These are phyloP conservation scores for Trypanosoma theileri DNA, from an alignment of 208 protist genomes.

Conservation along the genomic window DNA sequence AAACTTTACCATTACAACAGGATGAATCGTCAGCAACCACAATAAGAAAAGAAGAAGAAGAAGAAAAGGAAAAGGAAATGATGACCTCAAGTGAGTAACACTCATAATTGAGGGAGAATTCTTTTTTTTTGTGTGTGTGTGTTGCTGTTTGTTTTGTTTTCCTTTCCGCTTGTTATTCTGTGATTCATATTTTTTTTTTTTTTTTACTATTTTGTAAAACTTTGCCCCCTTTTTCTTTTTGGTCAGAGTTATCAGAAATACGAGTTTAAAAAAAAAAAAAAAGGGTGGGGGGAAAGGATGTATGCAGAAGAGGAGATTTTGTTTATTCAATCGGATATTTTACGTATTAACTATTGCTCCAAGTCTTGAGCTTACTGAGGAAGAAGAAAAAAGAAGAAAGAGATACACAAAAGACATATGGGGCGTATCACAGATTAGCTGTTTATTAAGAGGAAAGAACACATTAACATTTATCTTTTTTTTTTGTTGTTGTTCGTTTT, in stretches of 20 bases:
- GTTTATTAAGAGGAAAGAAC: not conserved
- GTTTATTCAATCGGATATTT: too few species aligned
- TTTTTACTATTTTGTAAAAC: not conserved
- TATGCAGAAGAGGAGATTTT: too few species aligned
- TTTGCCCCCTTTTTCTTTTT: not conserved
- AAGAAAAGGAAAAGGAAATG: not conserved
- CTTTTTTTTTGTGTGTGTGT: too few species aligned
- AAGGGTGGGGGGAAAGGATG: not conserved
- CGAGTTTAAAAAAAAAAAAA: not conserved
- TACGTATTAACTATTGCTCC: too few species aligned
- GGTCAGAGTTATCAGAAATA: not conserved
- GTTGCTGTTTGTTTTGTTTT: too few species aligned
- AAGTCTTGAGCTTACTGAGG: too few species aligned
- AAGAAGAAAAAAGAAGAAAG: too few species aligned
- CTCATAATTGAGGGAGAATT: not conserved
- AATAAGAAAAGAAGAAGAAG: not conserved
- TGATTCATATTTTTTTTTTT: too few species aligned
- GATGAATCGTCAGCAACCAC: not conserved
- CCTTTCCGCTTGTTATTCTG: too few species aligned
- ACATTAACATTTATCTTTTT: constrained; percentile 3
- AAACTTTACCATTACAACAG: not conserved
- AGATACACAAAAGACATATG: too few species aligned
- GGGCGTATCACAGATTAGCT: too few species aligned
- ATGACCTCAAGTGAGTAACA: not conserved
- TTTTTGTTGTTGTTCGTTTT: not conserved